Conservation (phyloP, 1,139 yeast genomes). For the Blastobotrys ciferrii region DNA sequence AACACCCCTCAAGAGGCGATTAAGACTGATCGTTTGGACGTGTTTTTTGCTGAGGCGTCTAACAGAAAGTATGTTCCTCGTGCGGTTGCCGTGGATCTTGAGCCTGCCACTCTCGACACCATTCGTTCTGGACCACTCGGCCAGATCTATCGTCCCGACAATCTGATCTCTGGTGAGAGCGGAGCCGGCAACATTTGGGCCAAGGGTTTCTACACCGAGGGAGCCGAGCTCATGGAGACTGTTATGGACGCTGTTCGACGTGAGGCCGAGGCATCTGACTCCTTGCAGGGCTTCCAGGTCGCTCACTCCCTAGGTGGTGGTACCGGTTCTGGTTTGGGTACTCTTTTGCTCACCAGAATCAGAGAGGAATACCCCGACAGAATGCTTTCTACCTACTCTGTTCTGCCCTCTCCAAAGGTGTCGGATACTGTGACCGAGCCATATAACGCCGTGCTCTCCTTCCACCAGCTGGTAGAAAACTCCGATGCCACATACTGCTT, state of each 20-base stretch:
- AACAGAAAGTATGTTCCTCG: conserved; percentile 46
- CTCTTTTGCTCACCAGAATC: conserved; percentile 41
- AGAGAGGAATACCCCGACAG: conserved; percentile 47
- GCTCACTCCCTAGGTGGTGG: conserved; percentile 50
- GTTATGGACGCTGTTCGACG: conserved; percentile 47
- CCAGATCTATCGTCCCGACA: conserved; percentile 46
- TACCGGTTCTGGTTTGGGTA: conserved; percentile 48
- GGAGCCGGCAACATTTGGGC: conserved; percentile 54
- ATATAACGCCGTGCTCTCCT: conserved; percentile 43
- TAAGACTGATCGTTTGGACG: conserved; percentile 33
- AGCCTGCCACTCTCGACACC: conserved; percentile 47
- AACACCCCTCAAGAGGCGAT: conserved; percentile 34
- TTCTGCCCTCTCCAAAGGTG: conserved; percentile 45
- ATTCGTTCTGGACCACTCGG: conserved; percentile 45
- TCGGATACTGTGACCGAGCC: conserved; percentile 49
- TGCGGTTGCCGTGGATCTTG: conserved; percentile 46
- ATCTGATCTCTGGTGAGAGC: conserved; percentile 43
- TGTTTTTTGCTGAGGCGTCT: conserved; percentile 37
- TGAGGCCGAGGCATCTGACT: conserved; percentile 46
- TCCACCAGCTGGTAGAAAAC: conserved; percentile 45
- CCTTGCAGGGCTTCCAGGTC: conserved; percentile 48
- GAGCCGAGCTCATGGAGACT: conserved; percentile 46
- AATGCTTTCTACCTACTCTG: conserved; percentile 48
- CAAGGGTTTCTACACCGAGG: conserved; percentile 48
- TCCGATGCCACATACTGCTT: conserved; percentile 47